Evolutionary conservation across 1,284 basidiomycete species (phyloP).

Genomic region (Stygiomarasmius scandens): DNA sequence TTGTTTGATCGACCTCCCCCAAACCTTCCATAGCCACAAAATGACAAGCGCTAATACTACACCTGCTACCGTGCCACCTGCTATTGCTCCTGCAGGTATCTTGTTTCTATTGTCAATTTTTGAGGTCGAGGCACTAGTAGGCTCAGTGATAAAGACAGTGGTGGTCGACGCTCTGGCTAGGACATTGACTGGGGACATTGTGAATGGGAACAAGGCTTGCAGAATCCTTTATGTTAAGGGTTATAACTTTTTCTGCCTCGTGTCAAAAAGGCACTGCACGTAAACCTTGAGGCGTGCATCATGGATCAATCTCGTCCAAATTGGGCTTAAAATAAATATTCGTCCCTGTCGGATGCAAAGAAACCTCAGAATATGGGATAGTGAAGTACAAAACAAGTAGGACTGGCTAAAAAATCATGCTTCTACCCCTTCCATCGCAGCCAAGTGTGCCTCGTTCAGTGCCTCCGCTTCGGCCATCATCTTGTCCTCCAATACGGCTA

Average conservation of each 20-base stretch:
- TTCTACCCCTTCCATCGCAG: conserved; percentile 53
- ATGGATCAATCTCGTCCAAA: not conserved
- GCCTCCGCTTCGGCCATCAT: conserved; percentile 83
- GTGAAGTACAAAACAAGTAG: not conserved
- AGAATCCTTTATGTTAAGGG: not conserved
- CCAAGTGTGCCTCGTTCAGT: conserved; percentile 74
- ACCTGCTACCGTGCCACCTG: conserved; percentile 52
- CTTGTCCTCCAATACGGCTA: conserved; percentile 70
- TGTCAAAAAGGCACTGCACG: conserved; percentile 4
- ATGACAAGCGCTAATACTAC: conserved; percentile 46
- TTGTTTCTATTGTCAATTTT: conserved; percentile 13
- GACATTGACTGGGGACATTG: conserved; percentile 4
- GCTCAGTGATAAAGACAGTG: conserved; percentile 29
- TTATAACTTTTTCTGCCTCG: conserved; percentile 6
- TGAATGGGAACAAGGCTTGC: not conserved
- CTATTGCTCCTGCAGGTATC: conserved; percentile 53
- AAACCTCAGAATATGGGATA: not conserved
- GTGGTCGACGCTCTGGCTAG: conserved; percentile 26
- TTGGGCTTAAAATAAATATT: not conserved
- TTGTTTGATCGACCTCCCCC: conserved; percentile 49
- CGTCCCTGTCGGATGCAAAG: not conserved
- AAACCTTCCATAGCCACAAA: conserved; percentile 50
- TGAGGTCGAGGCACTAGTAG: conserved; percentile 19
- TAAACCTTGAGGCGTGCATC: not conserved
- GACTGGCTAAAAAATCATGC: conserved; percentile 7